Evolutionary conservation across 768 basidiomycete genomes (phyloP), one percentile per base, ranked within the genome.

Genomic region (Termitomyces bulborhizus): DNA sequence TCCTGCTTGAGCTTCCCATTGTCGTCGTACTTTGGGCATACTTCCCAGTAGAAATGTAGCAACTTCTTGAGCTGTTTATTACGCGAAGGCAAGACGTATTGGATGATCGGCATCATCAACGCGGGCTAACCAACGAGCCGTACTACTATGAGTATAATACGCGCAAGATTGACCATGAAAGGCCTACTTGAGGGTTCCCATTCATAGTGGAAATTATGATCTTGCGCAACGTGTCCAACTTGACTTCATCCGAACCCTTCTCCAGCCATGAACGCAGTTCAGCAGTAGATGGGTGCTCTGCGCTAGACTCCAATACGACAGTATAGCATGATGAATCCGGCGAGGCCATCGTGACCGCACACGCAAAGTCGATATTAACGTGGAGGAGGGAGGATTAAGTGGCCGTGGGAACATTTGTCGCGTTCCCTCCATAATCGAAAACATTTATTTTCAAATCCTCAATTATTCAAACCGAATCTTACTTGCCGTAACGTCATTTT

Each of bases 31-130:
- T 98, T 98, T 8, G 96, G 96, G 72, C 95, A 98, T 21, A 98
- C 89, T 74, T 98, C 92, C 91, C 91, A 94, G 69, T 95, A 94
- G 68, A 93, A 93, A 70, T 93, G 93, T 37, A 98, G 76, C 60
- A 97, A 74, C 76, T 98, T 99, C 85, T 99, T 98, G 67, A 98
- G 83, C 57, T 87, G 85, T 76, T 99, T 98, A 76, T 90, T 94
- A 68, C 86, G 85, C 51, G 90, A 91, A 37, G 97, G 97, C 79
- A 98, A 83, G 59, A 96, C 89, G 73, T 87, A 97, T 82, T 99
- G 97, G 62, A 99, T 98, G 71, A 98, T 88, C 6, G 94, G 91
- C 95, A 99, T 98, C 74, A 98, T 84, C 48, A 98, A 71, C 51
- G 83, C 74, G n/a, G 93, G 91, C 93, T 96, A 66, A 21, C 50